Conservation (phyloP, 768 basidiomycete genomes). For the Boletus vermiculosoides region DNA sequence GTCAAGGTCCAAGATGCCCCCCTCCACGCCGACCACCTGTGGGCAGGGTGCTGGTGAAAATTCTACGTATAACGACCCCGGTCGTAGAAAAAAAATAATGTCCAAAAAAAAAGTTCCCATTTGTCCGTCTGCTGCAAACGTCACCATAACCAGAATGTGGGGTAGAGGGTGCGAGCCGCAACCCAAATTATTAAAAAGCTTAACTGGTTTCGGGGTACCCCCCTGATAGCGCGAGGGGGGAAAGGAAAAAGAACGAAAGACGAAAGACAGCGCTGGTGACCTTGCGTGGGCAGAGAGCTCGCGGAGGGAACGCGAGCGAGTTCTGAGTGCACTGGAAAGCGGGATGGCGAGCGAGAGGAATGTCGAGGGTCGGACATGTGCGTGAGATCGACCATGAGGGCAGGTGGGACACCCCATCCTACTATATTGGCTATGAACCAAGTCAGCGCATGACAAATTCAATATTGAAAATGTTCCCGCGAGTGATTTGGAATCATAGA, state of each 20-base stretch:
- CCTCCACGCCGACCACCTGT: background rate
- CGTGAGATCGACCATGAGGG: slow-evolving; percentile 10
- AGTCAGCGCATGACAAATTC: slow-evolving; percentile 36
- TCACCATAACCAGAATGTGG: slow-evolving; percentile 13
- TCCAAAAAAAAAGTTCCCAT: background rate
- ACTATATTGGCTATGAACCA: slow-evolving; percentile 64
- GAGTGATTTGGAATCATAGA: slow-evolving; percentile 41
- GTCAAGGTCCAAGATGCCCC: background rate
- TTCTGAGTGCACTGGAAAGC: background rate
- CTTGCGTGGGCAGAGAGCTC: too few relatives aligned
- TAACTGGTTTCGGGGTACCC: slow-evolving; percentile 9
- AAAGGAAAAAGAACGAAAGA: background rate
- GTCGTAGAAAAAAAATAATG: background rate
- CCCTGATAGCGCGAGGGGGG: background rate
- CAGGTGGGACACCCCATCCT: slow-evolving; percentile 40
- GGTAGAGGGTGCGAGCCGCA: slow-evolving; percentile 16
- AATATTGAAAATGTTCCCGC: slow-evolving; percentile 30
- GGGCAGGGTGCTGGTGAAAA: background rate
- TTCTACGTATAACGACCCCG: too few relatives aligned
- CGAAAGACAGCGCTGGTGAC: background rate
- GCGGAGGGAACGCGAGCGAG: background rate
- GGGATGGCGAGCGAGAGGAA: background rate
- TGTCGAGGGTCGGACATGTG: background rate
- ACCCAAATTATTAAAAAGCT: slow-evolving; percentile 30
- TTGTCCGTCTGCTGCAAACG: background rate